Evolutionary conservation across 306 rosid species (phyloP), one percentile per base, ranked within the genome.

Genomic region (Arachis hypogaea): DNA sequence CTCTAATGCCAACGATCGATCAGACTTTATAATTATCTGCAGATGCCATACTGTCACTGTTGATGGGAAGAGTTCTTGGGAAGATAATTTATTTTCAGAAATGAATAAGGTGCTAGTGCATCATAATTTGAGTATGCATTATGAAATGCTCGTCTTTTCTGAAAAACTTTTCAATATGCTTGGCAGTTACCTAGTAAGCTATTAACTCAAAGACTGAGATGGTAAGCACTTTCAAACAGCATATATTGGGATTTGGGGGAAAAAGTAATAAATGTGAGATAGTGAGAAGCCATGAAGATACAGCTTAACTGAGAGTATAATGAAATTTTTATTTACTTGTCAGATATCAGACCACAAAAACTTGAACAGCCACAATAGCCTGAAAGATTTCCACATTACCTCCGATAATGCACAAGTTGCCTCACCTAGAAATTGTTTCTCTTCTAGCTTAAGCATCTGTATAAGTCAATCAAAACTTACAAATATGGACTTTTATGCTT

Each of bases 11-110:
- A 92, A 76, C 55, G 88, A 88, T 74, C 84, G 82, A 78, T 82
- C 85, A 73, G 92, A 54, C 86, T 79, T 89, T 60, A 87, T 82
- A 78, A 95, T 81, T 87, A 95, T 87, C 99, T 95, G 99, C 88
- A 87, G 45, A 69, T 58, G 79, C 43, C 74, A 56, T 84, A 82
- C 59, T 66, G 75, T 54, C 14, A 56, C 51, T 51, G 64, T 57
- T 47, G 61, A 72, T 68, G 66, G 54, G 59, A 5, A 61, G 28
- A 76, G 49, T 55, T 50, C 54, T 62, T 71, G 69, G 63, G 74
- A 76, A 63, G 44, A 66, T 72, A 61, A 66, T 64, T 64, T 71
- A 79, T 64, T 75, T 70, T 68, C 72, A 47, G 42, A 46, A 71
- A 72, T 33, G 58, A 52, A 74, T 59, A 54, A 44, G 65, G 73